Conservation (phyloP, 495 filamentous ascomycete genomes). For the Penicillium antarcticum region DNA sequence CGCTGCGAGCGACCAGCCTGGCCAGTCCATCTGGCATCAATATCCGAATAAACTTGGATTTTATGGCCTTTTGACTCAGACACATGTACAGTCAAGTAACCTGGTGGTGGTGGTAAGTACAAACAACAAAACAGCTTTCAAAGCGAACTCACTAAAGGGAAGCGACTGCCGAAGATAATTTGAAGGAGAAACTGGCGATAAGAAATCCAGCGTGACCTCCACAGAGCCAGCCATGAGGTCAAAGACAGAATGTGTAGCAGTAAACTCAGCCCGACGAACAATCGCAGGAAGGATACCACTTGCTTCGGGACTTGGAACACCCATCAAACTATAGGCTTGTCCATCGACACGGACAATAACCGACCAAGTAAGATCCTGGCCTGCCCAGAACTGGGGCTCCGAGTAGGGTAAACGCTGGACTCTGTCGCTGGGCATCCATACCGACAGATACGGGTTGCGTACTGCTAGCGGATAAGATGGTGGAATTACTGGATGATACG, state of each 20-base stretch:
- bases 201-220: slow-evolving; percentile 54
- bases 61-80: slow-evolving; percentile 19
- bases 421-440: slow-evolving; percentile 45
- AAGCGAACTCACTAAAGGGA: slow-evolving; percentile 55
- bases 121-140: not conserved
- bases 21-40: slow-evolving; percentile 51
- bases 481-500: slow-evolving; percentile 29
- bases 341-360: slow-evolving; percentile 48
- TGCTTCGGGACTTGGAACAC: slow-evolving; percentile 26
- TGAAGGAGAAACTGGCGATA: slow-evolving; percentile 83
- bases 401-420: slow-evolving; percentile 36
- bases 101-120: slow-evolving; percentile 19
- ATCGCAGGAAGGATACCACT: slow-evolving; percentile 29
- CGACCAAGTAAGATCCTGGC: slow-evolving; percentile 44
- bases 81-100: slow-evolving; percentile 68
- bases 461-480: slow-evolving; percentile 50
- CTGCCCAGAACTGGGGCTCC: slow-evolving; percentile 49
- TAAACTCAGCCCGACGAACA: slow-evolving; percentile 41
- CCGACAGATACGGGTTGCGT: slow-evolving; percentile 43
- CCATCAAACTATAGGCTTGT: slow-evolving; percentile 47
- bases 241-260: slow-evolving; percentile 45
- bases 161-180: slow-evolving; percentile 80
- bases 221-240: slow-evolving; percentile 39
- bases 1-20: slow-evolving; percentile 22
- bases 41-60: slow-evolving; percentile 47